A percentile compares a stretch with the other conserved stretches of the same genome.
Conservation (phyloP, 2,329 filamentous ascomycete species). For the Xylaria multiplex region DNA sequence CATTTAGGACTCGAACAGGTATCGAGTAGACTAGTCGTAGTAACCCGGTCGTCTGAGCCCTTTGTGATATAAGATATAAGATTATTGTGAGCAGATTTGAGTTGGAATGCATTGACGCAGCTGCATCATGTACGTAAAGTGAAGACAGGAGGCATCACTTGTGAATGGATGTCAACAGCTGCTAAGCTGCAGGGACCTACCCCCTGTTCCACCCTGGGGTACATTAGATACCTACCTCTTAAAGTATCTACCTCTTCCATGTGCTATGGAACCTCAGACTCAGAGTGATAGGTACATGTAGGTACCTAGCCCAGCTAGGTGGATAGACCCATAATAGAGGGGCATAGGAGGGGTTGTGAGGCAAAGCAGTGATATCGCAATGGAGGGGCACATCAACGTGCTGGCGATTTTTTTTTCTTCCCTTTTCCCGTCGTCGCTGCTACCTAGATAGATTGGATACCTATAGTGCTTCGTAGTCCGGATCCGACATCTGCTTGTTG, state of each 20-base stretch:
- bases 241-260: too few relatives aligned
- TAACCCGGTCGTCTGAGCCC: constrained; percentile 12
- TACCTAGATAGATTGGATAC: constrained; percentile 8
- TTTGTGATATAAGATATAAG: constrained; percentile 3
- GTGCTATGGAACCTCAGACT: too few relatives aligned
- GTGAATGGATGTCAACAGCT: constrained; percentile 2
- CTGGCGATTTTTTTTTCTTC: constrained; percentile 18
- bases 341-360: constrained; percentile 20
- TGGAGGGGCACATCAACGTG: constrained; percentile 37
- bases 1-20: background rate
- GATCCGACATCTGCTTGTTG: background rate
- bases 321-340: constrained; percentile 36
- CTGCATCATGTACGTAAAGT: background rate
- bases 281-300: background rate
- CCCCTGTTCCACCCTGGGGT: too few relatives aligned
- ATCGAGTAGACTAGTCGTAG: background rate
- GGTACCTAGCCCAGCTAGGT: background rate
- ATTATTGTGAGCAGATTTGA: background rate
- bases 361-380: constrained; percentile 35
- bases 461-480: background rate
- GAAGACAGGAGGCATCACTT: background rate
- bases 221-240: background rate
- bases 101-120: background rate
- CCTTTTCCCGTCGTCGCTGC: background rate
- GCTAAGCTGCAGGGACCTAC: constrained; percentile 11